phyloP scores from a whole-genome alignment of 768 basidiomycete genomes.

The Calocybe indica region DNA sequence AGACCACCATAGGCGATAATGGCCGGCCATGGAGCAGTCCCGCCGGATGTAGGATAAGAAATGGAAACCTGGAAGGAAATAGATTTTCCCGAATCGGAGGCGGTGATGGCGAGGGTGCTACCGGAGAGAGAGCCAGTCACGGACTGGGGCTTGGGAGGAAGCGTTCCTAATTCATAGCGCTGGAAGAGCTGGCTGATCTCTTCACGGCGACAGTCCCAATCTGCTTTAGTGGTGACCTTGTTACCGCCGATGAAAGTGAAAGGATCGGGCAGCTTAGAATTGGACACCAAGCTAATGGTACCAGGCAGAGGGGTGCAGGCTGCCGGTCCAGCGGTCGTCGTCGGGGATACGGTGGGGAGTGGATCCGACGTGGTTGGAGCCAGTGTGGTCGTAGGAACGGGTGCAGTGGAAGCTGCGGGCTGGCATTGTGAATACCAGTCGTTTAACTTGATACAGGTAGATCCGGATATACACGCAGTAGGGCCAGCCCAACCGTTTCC shows the following conservation, averaged over 20 bases:
- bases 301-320: constrained; percentile 23
- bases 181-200: constrained; percentile 47
- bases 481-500: constrained; percentile 9
- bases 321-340: constrained; percentile 8
- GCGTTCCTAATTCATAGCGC: constrained; percentile 44
- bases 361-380: not conserved
- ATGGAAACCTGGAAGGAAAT: constrained; percentile 46
- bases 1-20: constrained; percentile 46
- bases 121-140: constrained; percentile 39
- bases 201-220: constrained; percentile 46
- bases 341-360: no score
- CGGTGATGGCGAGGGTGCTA: constrained; percentile 43
- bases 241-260: constrained; percentile 45
- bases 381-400: constrained; percentile 9
- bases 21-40: constrained; percentile 41
- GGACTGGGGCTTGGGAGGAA: constrained; percentile 40
- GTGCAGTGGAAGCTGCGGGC: constrained; percentile 7
- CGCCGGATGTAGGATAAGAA: constrained; percentile 32
- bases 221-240: constrained; percentile 33
- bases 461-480: constrained; percentile 6
- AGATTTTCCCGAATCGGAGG: constrained; percentile 35
- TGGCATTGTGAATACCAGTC: constrained; percentile 3
- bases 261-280: constrained; percentile 44
- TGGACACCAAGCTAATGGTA: constrained; percentile 25
- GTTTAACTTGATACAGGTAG: constrained; percentile 9